Conservation (phyloP, 345 rosid species). For the Eucalyptus virginea region DNA sequence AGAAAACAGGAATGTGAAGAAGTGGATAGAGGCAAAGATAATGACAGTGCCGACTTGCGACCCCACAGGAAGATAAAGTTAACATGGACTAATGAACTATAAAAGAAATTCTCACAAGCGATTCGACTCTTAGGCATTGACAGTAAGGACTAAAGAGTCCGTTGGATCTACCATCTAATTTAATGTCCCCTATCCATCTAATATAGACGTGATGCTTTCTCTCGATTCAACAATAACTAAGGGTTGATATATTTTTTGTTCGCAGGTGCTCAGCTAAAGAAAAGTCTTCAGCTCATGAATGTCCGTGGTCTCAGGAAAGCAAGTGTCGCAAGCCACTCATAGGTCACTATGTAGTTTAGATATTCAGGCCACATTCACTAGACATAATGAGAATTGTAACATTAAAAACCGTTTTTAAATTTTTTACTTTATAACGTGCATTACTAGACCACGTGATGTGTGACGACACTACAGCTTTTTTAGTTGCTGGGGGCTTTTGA, state of each 20-base stretch:
- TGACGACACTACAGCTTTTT: background rate
- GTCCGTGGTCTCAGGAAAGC: slow-evolving; percentile 26
- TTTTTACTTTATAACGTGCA: background rate
- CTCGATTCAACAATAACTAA: background rate
- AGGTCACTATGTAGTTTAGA: slow-evolving; percentile 7
- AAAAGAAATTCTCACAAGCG: slow-evolving; percentile 18
- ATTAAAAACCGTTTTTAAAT: background rate
- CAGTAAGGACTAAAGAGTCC: slow-evolving; percentile 1
- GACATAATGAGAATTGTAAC: background rate
- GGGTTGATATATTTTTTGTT: background rate
- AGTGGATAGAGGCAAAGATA: background rate
- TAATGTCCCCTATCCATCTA: background rate
- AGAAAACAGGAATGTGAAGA: slow-evolving; percentile 6
- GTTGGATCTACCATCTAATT: background rate
- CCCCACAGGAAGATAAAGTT: slow-evolving; percentile 24
- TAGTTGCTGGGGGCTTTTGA: background rate
- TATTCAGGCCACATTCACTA: background rate
- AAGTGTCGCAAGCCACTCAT: slow-evolving; percentile 32
- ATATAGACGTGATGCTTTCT: background rate
- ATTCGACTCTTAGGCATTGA: slow-evolving; percentile 16
- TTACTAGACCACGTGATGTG: background rate
- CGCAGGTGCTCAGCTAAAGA: slow-evolving; percentile 26
- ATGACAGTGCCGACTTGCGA: background rate
- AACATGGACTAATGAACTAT: slow-evolving; percentile 26
- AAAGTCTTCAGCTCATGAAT: slow-evolving; percentile 29